Conservation (phyloP, 805 yeast genomes). For the Lachancea thermotolerans region DNA sequence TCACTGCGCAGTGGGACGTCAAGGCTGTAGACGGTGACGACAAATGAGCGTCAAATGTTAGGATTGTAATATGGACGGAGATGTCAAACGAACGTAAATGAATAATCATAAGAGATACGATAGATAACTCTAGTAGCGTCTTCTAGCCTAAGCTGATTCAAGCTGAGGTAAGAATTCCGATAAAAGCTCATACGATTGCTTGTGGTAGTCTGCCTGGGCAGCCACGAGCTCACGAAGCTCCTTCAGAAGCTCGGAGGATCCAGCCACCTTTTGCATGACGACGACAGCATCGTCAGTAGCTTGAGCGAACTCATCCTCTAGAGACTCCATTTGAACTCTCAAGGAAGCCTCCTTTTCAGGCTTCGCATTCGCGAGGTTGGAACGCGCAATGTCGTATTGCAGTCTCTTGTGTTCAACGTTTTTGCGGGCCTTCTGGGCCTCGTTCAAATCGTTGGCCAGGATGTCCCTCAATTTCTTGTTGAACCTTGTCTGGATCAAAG, state of each 20-base stretch:
- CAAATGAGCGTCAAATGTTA: background rate
- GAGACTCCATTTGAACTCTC: constrained; percentile 69
- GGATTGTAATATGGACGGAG: background rate
- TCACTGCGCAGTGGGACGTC: constrained; percentile 73
- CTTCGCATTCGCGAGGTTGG: constrained; percentile 41
- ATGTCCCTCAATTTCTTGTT: constrained; percentile 60
- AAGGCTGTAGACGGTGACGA: constrained; percentile 41
- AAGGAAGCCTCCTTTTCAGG: constrained; percentile 68
- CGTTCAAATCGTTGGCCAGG: constrained; percentile 51
- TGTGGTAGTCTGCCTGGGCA: constrained; percentile 79
- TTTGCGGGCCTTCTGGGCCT: constrained; percentile 62
- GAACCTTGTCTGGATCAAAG: constrained; percentile 59
- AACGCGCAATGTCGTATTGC: constrained; percentile 72
- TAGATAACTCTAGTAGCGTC: background rate
- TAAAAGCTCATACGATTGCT: constrained; percentile 62
- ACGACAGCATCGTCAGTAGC: constrained; percentile 83
- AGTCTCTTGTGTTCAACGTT: constrained; percentile 73
- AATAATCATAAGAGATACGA: background rate
- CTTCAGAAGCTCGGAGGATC: constrained; percentile 59
- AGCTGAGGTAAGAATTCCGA: constrained; percentile 9
- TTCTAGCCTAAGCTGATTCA: background rate
- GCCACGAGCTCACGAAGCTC: constrained; percentile 61
- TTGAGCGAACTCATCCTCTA: constrained; percentile 85
- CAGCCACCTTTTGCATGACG: constrained; percentile 74
- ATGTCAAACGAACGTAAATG: constrained; percentile 16